These are phyloP conservation scores for Erysiphe pulchra DNA, from an alignment of 2,329 filamentous ascomycete species.

Conservation along the genomic window DNA sequence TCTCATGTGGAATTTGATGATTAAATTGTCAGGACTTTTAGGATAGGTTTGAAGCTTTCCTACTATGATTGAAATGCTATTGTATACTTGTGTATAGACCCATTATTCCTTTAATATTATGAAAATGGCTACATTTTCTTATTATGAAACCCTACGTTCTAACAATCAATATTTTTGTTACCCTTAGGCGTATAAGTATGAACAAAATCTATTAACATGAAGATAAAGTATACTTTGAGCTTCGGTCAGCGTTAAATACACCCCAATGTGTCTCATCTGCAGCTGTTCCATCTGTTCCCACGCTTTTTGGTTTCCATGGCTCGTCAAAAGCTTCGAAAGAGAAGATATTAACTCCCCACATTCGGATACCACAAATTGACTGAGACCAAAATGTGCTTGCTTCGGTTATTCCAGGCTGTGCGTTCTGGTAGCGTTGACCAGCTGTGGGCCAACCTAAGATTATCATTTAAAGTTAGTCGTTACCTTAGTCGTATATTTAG, in stretches of 20 bases:
- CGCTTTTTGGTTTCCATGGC: conserved; percentile 38
- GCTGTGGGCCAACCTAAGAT: conserved; percentile 30
- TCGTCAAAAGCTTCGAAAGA: conserved; percentile 54
- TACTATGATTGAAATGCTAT: too few species aligned
- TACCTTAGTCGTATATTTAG: background rate
- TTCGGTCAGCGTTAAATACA: conserved; percentile 32
- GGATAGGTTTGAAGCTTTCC: too few species aligned
- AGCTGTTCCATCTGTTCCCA: conserved; percentile 33
- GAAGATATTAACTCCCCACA: conserved; percentile 42
- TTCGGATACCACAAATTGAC: conserved; percentile 35
- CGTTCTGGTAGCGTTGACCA: conserved; percentile 33
- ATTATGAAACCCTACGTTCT: too few species aligned
- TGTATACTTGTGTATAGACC: too few species aligned
- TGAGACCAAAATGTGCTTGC: conserved; percentile 33
- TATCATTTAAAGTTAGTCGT: background rate
- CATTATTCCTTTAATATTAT: too few species aligned
- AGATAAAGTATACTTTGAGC: conserved; percentile 21
- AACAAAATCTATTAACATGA: background rate
- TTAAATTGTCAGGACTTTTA: too few species aligned
- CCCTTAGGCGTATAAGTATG: background rate
- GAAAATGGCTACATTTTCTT: too few species aligned
- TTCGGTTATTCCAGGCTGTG: conserved; percentile 31
- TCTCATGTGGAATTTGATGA: too few species aligned
- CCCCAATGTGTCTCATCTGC: conserved; percentile 46
- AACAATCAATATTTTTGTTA: background rate